These are phyloP conservation scores for Musa itinerans DNA, from an alignment of 176 grass and related monocot genomes.

Conservation along the genomic window DNA sequence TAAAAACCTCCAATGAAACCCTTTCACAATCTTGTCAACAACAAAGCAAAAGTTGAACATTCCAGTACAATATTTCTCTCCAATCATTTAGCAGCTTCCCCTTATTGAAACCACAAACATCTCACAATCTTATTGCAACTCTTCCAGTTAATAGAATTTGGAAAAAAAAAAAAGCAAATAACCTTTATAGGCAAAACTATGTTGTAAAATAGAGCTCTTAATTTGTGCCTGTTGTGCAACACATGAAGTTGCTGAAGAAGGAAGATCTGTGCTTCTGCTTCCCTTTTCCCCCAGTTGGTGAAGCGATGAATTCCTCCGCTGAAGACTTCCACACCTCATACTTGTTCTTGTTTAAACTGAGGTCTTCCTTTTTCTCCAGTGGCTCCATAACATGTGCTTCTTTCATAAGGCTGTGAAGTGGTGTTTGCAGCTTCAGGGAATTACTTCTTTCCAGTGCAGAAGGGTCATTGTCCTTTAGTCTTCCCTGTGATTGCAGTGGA, in stretches of 20 bases:
- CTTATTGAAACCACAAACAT: neutral
- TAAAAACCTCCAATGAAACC: too few species aligned
- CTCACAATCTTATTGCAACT: neutral
- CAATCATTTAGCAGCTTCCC: too few species aligned
- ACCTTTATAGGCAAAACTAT: neutral
- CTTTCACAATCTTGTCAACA: too few species aligned
- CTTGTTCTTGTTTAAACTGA: neutral
- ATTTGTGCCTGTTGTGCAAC: constrained; percentile 1
- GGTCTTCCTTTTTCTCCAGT: neutral
- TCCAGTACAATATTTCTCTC: too few species aligned
- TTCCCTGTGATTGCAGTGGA: neutral
- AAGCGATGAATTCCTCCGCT: neutral
- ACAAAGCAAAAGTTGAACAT: too few species aligned
- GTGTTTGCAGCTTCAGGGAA: neutral
- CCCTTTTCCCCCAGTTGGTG: neutral
- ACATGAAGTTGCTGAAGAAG: constrained; percentile 8
- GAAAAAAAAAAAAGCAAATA: neutral
- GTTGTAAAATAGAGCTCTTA: neutral
- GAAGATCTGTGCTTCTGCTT: constrained; percentile 10
- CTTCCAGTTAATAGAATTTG: neutral
- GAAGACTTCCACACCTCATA: neutral
- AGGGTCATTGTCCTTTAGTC: neutral
- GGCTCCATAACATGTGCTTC: neutral
- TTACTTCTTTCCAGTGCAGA: neutral
- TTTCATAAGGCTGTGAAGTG: neutral